phyloP scores from a whole-genome alignment of 148 eudicot genomes.

The Rhododendron vialii region DNA sequence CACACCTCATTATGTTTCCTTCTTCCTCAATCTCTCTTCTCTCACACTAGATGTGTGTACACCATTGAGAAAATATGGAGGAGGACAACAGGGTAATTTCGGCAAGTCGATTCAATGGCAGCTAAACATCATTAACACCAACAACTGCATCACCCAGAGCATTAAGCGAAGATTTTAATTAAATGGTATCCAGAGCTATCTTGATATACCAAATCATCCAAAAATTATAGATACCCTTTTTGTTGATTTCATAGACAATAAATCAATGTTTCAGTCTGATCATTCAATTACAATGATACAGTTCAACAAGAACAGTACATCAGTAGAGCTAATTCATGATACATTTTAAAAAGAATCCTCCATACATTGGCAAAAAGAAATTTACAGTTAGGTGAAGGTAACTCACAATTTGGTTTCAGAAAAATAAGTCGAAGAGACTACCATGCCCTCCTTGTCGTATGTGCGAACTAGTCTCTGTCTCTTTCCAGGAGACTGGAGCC shows the following conservation, averaged over 20 bases:
- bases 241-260: not conserved
- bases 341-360: not conserved
- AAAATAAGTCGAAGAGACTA: constrained; percentile 83
- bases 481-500: constrained; percentile 82
- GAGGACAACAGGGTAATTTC: not conserved
- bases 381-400: not conserved
- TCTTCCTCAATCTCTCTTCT: not conserved
- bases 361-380: not conserved
- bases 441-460: constrained; percentile 76
- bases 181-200: not conserved
- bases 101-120: not conserved
- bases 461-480: constrained; percentile 94
- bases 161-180: not conserved
- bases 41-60: not conserved
- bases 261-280: not conserved
- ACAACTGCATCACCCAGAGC: not conserved
- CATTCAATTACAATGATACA: not conserved
- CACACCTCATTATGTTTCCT: not conserved
- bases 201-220: not conserved
- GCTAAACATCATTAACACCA: not conserved
- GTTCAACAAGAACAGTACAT: not conserved
- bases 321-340: not conserved
- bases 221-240: not conserved
- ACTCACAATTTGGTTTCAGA: constrained; percentile 54
- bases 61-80: not conserved